Percentiles rank a stretch among this genome's conserved stretches.
Evolutionary conservation across 108 stramenopile species (phyloP).

Genomic region (Cyclotella atomus): DNA sequence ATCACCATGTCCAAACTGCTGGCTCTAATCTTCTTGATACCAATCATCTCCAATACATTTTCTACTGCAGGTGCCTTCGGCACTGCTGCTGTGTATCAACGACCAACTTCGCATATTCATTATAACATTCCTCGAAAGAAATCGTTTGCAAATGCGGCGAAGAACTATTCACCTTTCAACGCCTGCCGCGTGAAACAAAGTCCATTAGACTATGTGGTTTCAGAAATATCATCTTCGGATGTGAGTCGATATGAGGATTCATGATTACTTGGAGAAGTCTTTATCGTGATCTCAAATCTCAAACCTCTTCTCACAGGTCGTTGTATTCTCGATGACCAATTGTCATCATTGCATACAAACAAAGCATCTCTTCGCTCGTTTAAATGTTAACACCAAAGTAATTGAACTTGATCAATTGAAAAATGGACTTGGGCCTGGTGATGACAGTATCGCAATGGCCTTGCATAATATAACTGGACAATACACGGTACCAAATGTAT

Average conservation of each 20-base stretch:
- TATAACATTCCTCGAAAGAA: constrained; percentile 11
- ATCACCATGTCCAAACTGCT: no score
- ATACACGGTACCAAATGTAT: constrained; percentile 61
- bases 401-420: constrained; percentile 79
- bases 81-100: background rate
- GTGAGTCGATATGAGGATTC: constrained; percentile 11
- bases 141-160: background rate
- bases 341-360: constrained; percentile 71
- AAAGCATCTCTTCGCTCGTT: constrained; percentile 57
- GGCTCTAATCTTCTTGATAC: background rate
- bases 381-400: constrained; percentile 54
- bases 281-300: background rate
- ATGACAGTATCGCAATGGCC: constrained; percentile 58
- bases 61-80: background rate
- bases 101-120: background rate
- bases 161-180: background rate
- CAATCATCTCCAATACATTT: background rate
- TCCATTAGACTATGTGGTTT: constrained; percentile 16
- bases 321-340: constrained; percentile 66
- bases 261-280: background rate
- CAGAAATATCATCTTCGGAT: constrained; percentile 24
- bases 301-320: constrained; percentile 59
- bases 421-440: constrained; percentile 52
- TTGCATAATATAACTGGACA: constrained; percentile 49
- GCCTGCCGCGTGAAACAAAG: background rate